phyloP scores from a whole-genome alignment of 2,329 filamentous ascomycete genomes.

The Aschersonia sp. region DNA sequence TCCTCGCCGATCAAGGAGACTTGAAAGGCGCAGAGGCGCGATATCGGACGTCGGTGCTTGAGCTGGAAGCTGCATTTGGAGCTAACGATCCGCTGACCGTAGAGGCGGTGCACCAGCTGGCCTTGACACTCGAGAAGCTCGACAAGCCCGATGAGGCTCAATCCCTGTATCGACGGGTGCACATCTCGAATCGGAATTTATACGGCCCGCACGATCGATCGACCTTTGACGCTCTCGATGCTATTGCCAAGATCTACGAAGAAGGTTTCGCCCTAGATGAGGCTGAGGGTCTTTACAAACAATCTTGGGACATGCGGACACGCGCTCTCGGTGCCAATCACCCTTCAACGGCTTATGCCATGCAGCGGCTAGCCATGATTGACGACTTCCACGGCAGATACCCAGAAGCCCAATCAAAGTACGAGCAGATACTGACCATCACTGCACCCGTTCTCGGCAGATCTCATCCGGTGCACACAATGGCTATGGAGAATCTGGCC shows the following conservation, averaged over 20 bases:
- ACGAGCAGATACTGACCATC: slow-evolving; percentile 9
- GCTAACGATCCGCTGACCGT: slow-evolving; percentile 10
- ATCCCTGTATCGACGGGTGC: slow-evolving; percentile 10
- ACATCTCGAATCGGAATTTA: slow-evolving; percentile 12
- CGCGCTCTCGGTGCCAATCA: slow-evolving; percentile 9
- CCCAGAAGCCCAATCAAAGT: slow-evolving; percentile 9
- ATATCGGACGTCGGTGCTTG: slow-evolving; percentile 9
- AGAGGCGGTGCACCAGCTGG: slow-evolving; percentile 12
- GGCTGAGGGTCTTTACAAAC: slow-evolving; percentile 12
- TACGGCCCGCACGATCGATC: slow-evolving; percentile 12
- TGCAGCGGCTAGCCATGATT: slow-evolving; percentile 13
- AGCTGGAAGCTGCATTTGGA: slow-evolving; percentile 11
- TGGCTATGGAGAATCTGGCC: slow-evolving; percentile 11
- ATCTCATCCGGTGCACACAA: slow-evolving; percentile 10
- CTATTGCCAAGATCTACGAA: slow-evolving; percentile 11
- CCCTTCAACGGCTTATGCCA: slow-evolving; percentile 9
- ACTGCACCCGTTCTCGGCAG: slow-evolving; percentile 9
- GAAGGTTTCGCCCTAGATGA: slow-evolving; percentile 13
- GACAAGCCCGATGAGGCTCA: slow-evolving; percentile 12
- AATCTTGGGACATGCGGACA: slow-evolving; percentile 11
- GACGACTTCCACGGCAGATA: slow-evolving; percentile 10
- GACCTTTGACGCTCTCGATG: slow-evolving; percentile 13
- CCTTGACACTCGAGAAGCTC: slow-evolving; percentile 9
- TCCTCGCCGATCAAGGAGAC: slow-evolving; percentile 9
- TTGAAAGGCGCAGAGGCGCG: slow-evolving; percentile 8